phyloP scores from a whole-genome alignment of 352 stramenopile species.

The Phytophthora kernoviae region DNA sequence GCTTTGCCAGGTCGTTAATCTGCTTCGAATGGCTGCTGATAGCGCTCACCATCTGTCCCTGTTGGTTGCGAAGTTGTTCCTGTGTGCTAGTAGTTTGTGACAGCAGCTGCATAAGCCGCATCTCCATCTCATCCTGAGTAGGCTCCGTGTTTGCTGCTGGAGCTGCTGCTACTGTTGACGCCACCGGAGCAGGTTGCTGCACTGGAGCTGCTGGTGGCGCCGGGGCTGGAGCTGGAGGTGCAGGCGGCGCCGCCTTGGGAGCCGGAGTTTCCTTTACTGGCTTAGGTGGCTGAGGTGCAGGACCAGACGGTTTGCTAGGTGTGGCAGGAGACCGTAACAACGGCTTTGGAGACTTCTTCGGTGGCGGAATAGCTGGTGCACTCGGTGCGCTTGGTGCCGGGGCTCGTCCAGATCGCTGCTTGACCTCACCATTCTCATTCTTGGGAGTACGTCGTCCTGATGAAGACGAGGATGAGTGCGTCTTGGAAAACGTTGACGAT shows the following conservation, averaged over 20 bases:
- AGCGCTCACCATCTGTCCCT: constrained; percentile 83
- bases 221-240: constrained; percentile 7
- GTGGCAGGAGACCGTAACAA: constrained; percentile 8
- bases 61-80: constrained; percentile 84
- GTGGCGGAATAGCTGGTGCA: constrained; percentile 38
- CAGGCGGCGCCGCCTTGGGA: constrained; percentile 17
- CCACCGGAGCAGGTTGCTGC: neutral
- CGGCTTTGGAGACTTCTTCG: constrained; percentile 38
- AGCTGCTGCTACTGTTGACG: constrained; percentile 8
- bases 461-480: constrained; percentile 58
- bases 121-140: constrained; percentile 76
- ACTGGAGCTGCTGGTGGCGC: constrained; percentile 17
- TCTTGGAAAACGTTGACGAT: constrained; percentile 46
- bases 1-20: constrained; percentile 82
- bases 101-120: constrained; percentile 76
- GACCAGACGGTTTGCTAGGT: constrained; percentile 29
- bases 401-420: constrained; percentile 28
- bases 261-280: constrained; percentile 3
- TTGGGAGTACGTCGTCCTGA: constrained; percentile 47
- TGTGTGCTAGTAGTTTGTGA: constrained; percentile 87
- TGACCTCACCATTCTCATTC: constrained; percentile 26
- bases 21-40: constrained; percentile 83
- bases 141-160: constrained; percentile 19
- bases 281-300: constrained; percentile 22
- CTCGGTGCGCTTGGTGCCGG: constrained; percentile 34